A percentile compares a stretch with the other conserved stretches of the same genome.
Conservation (phyloP, 2,329 filamentous ascomycete species). For the Albophoma yamanashiensis region DNA sequence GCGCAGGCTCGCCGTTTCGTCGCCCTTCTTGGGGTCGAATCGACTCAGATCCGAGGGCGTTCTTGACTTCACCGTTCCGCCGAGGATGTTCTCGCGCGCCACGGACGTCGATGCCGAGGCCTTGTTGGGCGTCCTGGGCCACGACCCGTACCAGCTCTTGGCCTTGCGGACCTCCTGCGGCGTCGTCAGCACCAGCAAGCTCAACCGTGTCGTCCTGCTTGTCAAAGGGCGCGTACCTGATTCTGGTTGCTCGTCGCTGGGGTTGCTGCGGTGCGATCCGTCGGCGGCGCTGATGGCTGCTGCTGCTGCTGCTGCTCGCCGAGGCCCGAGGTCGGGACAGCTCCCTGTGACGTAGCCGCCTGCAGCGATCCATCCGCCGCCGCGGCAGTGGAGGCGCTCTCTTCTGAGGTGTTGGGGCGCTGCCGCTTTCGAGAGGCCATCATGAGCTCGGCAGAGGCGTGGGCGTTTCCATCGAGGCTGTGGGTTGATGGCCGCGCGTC, state of each 20-base stretch:
- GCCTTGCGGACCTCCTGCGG: constrained; percentile 35
- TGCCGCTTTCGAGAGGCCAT: constrained; percentile 24
- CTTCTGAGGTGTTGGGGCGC: constrained; percentile 16
- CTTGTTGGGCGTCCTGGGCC: constrained; percentile 47
- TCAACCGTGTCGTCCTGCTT: neutral
- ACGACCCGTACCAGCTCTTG: constrained; percentile 53
- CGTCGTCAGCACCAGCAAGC: neutral
- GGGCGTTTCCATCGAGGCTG: constrained; percentile 4
- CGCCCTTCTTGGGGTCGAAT: constrained; percentile 33
- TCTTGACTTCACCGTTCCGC: constrained; percentile 38
- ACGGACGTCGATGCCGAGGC: constrained; percentile 49
- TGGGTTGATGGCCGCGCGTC: neutral
- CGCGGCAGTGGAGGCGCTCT: constrained; percentile 7
- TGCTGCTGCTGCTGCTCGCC: neutral
- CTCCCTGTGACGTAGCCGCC: constrained; percentile 6
- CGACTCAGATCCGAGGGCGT: constrained; percentile 37
- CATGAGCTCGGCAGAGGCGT: constrained; percentile 3
- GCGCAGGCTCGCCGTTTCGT: constrained; percentile 19
- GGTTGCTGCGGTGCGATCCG: neutral
- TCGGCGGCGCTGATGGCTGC: constrained; percentile 1
- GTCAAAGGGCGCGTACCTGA: constrained; percentile 2
- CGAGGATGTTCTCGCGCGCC: constrained; percentile 49
- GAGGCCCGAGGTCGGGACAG: constrained; percentile 3
- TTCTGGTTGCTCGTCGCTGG: constrained; percentile 1
- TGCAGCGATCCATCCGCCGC: constrained; percentile 8